phyloP scores from a whole-genome alignment of 306 rosid genomes.

The Sindora glabra region DNA sequence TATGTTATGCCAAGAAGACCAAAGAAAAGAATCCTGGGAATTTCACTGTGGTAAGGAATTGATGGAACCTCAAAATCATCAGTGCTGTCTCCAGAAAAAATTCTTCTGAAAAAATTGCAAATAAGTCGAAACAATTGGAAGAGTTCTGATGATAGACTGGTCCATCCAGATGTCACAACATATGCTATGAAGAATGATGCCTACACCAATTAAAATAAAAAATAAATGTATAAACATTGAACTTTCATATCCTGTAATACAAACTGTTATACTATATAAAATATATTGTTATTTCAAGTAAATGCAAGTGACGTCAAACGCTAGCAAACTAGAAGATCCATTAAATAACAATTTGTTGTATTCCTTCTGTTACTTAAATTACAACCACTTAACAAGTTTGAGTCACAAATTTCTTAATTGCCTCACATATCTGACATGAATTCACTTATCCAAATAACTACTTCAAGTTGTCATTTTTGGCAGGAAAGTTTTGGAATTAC shows the following conservation, averaged over 20 bases:
- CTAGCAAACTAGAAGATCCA: background rate
- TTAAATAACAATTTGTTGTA: background rate
- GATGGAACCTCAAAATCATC: slow-evolving; percentile 55
- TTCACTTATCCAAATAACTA: background rate
- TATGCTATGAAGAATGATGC: slow-evolving; percentile 83
- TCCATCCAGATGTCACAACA: slow-evolving; percentile 59
- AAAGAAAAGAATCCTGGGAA: slow-evolving; percentile 66
- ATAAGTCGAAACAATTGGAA: slow-evolving; percentile 40
- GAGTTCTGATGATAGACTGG: slow-evolving; percentile 59
- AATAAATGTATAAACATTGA: slow-evolving; percentile 2
- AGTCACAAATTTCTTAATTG: background rate
- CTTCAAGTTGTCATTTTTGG: background rate
- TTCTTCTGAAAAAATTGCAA: slow-evolving; percentile 27
- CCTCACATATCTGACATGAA: background rate
- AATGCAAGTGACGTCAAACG: background rate
- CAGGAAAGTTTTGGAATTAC: background rate
- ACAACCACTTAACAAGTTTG: background rate
- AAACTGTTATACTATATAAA: too few species aligned
- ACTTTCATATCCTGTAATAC: slow-evolving; percentile 1
- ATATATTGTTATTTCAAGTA: too few species aligned
- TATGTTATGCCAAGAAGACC: slow-evolving; percentile 87
- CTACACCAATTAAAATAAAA: slow-evolving; percentile 37
- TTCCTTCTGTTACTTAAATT: background rate
- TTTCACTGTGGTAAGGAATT: slow-evolving; percentile 50
- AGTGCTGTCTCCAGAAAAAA: slow-evolving; percentile 15